These are phyloP conservation scores for Colletotrichum chlorophyti DNA, from an alignment of 2,329 filamentous ascomycete genomes.

Conservation along the genomic window DNA sequence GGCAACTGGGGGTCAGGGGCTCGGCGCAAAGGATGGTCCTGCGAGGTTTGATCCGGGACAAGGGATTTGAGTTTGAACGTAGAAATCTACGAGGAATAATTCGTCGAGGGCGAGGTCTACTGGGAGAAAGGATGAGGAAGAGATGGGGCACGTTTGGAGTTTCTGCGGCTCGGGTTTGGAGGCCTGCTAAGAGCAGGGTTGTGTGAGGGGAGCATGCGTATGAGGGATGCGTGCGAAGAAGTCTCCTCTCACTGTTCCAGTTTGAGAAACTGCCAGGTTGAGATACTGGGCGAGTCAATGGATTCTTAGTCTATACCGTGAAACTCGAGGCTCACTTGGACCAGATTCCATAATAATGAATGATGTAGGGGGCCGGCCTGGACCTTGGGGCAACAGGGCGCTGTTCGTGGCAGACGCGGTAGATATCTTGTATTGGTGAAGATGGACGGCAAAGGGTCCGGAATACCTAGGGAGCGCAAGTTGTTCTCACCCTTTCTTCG, in stretches of 20 bases:
- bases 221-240: neutral
- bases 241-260: constrained; percentile 8
- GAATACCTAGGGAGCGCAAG: no score
- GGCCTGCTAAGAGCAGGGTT: neutral
- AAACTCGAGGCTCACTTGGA: no score
- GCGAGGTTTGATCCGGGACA: neutral
- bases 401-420: no score
- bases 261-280: neutral
- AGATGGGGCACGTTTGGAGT: neutral
- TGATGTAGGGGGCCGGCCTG: no score
- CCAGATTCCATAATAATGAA: no score
- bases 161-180: neutral
- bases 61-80: no score
- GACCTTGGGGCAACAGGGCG: no score
- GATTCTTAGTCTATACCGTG: no score
- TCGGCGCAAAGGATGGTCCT: constrained; percentile 19
- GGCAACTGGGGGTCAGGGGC: neutral
- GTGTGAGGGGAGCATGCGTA: neutral
- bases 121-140: neutral
- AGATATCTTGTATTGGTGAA: no score
- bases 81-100: constrained; percentile 11
- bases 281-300: neutral
- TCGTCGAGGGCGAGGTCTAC: constrained; percentile 1
- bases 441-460: no score
- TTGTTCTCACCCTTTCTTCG: no score